phyloP scores from a whole-genome alignment of 2,329 filamentous ascomycete species.

The Colletotrichum euphorbiae region DNA sequence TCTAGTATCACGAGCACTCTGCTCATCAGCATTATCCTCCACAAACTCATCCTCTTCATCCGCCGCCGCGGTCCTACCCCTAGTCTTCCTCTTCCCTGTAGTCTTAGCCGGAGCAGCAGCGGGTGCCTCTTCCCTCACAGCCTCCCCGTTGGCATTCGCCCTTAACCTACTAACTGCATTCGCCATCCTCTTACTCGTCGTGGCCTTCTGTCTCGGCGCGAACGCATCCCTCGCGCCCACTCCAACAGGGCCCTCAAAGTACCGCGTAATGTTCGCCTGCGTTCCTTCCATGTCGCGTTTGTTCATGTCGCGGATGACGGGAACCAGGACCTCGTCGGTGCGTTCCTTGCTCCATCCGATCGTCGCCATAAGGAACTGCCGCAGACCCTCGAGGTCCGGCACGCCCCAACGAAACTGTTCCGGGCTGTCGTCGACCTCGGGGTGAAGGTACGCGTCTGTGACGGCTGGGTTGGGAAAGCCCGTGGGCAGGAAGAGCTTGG shows the following conservation, averaged over 20 bases:
- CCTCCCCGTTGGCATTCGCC: conserved; percentile 58
- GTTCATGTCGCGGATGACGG: conserved; percentile 97
- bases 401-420: conserved; percentile 95
- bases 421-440: conserved; percentile 83
- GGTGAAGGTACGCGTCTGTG: conserved; percentile 83
- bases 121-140: not conserved
- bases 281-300: conserved; percentile 87
- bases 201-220: conserved; percentile 73
- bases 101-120: conserved; percentile 10
- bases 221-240: conserved; percentile 75
- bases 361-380: conserved; percentile 87
- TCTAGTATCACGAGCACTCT: not conserved
- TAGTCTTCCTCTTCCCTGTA: conserved; percentile 36
- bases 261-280: conserved; percentile 95
- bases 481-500: conserved; percentile 87
- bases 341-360: conserved; percentile 93
- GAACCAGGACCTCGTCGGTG: conserved; percentile 95
- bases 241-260: conserved; percentile 81
- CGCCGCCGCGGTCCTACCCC: conserved; percentile 8
- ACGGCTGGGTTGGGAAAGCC: conserved; percentile 84
- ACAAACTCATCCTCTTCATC: conserved; percentile 14
- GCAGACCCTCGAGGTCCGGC: conserved; percentile 87
- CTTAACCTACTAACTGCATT: conserved; percentile 78
- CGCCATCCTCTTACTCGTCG: conserved; percentile 80
- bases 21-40: conserved; percentile 3